phyloP scores from a whole-genome alignment of 306 rosid species.

The Rosa persica region DNA sequence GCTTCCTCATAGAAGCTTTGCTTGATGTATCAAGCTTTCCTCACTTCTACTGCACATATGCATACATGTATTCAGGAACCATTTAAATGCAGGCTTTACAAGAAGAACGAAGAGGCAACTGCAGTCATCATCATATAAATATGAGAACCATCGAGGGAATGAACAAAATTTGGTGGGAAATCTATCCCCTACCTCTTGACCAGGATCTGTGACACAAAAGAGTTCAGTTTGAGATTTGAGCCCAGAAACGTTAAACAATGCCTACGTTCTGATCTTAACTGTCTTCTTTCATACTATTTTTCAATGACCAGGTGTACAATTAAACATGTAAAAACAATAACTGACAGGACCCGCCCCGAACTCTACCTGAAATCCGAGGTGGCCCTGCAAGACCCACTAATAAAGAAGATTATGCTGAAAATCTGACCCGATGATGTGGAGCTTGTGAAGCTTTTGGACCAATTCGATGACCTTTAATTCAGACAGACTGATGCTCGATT shows the following conservation, averaged over 20 bases:
- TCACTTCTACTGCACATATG: slow-evolving; percentile 11
- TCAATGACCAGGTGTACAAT: too few relatives aligned
- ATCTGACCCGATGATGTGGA: slow-evolving; percentile 73
- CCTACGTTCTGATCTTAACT: too few relatives aligned
- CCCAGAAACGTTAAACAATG: not conserved
- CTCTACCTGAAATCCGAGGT: too few relatives aligned
- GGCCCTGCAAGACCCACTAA: too few relatives aligned
- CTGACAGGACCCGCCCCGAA: too few relatives aligned
- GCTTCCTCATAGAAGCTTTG: slow-evolving; percentile 8
- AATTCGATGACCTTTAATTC: slow-evolving; percentile 94
- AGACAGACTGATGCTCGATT: slow-evolving; percentile 80
- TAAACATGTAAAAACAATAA: too few relatives aligned
- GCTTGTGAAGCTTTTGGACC: slow-evolving; percentile 85
- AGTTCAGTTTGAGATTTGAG: not conserved
- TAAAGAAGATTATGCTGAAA: too few relatives aligned
- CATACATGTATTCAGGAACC: not conserved
- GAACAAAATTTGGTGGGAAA: slow-evolving; percentile 95
- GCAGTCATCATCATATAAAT: slow-evolving; percentile 93
- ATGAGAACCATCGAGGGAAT: slow-evolving; percentile 96
- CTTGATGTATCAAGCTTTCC: slow-evolving; percentile 13
- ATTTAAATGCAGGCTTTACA: slow-evolving; percentile 21
- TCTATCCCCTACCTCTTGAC: slow-evolving; percentile 79
- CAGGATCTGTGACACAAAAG: slow-evolving; percentile 50
- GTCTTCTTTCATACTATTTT: not conserved
- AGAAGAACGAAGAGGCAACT: slow-evolving; percentile 36